Evolutionary conservation across 441 rosid species (phyloP).

Genomic region (Francoa sonchifolia): DNA sequence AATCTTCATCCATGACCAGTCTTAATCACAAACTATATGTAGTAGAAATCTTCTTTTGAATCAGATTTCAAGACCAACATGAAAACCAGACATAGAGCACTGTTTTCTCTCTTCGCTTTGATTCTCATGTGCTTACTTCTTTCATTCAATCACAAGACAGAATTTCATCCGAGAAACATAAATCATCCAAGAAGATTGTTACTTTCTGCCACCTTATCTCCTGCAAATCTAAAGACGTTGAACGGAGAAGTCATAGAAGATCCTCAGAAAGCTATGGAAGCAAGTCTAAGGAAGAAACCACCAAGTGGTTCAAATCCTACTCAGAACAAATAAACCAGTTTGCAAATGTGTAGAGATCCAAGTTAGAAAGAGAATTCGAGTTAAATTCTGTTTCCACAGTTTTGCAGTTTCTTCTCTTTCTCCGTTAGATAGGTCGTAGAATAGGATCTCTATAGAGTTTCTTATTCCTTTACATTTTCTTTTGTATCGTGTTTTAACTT

Average conservation of each 20-base stretch:
- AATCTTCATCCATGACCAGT: slow-evolving; percentile 9
- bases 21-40: slow-evolving; percentile 4
- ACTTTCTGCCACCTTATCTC: slow-evolving; percentile 17
- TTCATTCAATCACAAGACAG: too few species aligned
- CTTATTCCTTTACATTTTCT: too few species aligned
- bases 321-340: slow-evolving; percentile 27
- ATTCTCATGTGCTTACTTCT: too few species aligned
- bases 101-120: slow-evolving; percentile 18
- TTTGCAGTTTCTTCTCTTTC: slow-evolving; percentile 18
- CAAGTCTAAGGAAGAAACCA: slow-evolving; percentile 38
- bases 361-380: slow-evolving; percentile 16
- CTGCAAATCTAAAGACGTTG: slow-evolving; percentile 17
- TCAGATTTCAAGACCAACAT: slow-evolving; percentile 12
- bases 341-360: slow-evolving; percentile 20
- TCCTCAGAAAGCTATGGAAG: slow-evolving; percentile 23
- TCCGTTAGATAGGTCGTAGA: slow-evolving; percentile 15
- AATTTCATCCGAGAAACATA: slow-evolving; percentile 13
- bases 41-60: slow-evolving; percentile 5
- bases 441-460: slow-evolving; percentile 10
- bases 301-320: slow-evolving; percentile 41
- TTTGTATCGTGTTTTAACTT: too few species aligned
- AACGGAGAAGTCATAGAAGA: slow-evolving; percentile 18
- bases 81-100: slow-evolving; percentile 15
- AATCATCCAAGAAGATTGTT: slow-evolving; percentile 28
- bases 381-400: slow-evolving; percentile 21